Evolutionary conservation across 768 basidiomycete genomes (phyloP).

Genomic region (Daedaleopsis sinensis): DNA sequence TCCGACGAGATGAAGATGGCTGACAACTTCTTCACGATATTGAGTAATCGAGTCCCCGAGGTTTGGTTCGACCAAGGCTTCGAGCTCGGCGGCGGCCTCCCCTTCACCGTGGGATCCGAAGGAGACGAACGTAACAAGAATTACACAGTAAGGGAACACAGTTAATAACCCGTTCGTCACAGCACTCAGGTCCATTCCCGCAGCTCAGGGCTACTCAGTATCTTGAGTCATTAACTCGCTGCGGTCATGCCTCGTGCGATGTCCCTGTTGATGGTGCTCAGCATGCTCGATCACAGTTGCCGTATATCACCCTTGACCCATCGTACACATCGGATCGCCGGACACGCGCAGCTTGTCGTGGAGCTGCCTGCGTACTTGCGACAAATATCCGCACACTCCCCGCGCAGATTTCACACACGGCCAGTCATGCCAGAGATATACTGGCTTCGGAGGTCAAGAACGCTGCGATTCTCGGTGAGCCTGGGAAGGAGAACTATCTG

Average conservation of each 20-base stretch:
- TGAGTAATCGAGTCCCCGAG: conserved; percentile 58
- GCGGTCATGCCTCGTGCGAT: conserved; percentile 22
- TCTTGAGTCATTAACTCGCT: conserved; percentile 25
- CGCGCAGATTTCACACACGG: conserved; percentile 25
- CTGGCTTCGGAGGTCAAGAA: conserved; percentile 45
- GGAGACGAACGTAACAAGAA: conserved; percentile 58
- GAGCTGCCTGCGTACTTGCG: conserved; percentile 49
- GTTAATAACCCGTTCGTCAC: conserved; percentile 1
- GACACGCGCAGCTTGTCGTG: conserved; percentile 24
- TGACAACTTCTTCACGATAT: conserved; percentile 68
- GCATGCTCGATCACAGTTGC: conserved; percentile 10
- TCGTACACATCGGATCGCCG: not conserved
- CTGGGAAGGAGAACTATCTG: conserved; percentile 42
- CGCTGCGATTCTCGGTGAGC: conserved; percentile 36
- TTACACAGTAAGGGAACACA: conserved; percentile 53
- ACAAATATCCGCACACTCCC: conserved; percentile 54
- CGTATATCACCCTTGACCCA: conserved; percentile 19
- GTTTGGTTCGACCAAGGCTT: conserved; percentile 69
- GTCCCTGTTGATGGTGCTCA: conserved; percentile 8
- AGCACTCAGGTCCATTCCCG: not conserved
- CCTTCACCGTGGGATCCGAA: conserved; percentile 63
- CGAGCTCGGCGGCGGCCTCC: conserved; percentile 57
- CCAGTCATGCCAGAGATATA: conserved; percentile 40
- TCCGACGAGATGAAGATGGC: conserved; percentile 63
- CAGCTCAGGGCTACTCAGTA: conserved; percentile 50